These are phyloP conservation scores for Leucosporidium creatinivorum DNA, from an alignment of 768 basidiomycete genomes.

Conservation along the genomic window DNA sequence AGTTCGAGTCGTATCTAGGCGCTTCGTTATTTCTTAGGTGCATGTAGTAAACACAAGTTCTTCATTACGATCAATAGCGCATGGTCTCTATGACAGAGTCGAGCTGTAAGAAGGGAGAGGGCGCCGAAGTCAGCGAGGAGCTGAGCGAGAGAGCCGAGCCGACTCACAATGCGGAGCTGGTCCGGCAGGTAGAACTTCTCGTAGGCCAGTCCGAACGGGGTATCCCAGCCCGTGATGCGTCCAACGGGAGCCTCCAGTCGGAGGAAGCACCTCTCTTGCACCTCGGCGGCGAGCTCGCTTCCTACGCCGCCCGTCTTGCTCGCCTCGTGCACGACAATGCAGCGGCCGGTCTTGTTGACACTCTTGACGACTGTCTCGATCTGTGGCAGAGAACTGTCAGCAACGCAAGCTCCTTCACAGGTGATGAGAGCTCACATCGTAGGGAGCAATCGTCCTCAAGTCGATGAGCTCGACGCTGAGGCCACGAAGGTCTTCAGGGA, in stretches of 20 bases:
- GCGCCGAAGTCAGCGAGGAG: neutral
- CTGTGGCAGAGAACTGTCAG: no score
- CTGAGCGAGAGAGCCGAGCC: neutral
- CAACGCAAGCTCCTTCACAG: no score
- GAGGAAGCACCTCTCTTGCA: slow-evolving; percentile 81
- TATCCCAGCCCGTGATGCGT: slow-evolving; percentile 85
- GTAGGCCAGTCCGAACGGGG: slow-evolving; percentile 53
- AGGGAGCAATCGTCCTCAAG: slow-evolving; percentile 77
- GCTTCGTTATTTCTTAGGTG: no score
- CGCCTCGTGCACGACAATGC: slow-evolving; percentile 89
- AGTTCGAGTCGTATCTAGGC: no score
- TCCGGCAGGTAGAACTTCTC: slow-evolving; percentile 93
- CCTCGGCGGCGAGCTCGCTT: slow-evolving; percentile 81
- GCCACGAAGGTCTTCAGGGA: slow-evolving; percentile 51
- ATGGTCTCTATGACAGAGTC: slow-evolving; percentile 31
- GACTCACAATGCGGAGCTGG: slow-evolving; percentile 55
- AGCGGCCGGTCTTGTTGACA: slow-evolving; percentile 71
- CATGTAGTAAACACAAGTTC: no score
- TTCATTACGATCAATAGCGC: slow-evolving; percentile 8
- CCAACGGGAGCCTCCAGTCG: slow-evolving; percentile 80
- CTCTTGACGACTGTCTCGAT: slow-evolving; percentile 70
- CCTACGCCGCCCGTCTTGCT: slow-evolving; percentile 80
- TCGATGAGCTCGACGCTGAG: slow-evolving; percentile 73
- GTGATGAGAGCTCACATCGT: slow-evolving; percentile 56
- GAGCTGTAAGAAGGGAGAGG: neutral